phyloP scores from a whole-genome alignment of 768 basidiomycete species.

The Glaciozyma martinii region DNA sequence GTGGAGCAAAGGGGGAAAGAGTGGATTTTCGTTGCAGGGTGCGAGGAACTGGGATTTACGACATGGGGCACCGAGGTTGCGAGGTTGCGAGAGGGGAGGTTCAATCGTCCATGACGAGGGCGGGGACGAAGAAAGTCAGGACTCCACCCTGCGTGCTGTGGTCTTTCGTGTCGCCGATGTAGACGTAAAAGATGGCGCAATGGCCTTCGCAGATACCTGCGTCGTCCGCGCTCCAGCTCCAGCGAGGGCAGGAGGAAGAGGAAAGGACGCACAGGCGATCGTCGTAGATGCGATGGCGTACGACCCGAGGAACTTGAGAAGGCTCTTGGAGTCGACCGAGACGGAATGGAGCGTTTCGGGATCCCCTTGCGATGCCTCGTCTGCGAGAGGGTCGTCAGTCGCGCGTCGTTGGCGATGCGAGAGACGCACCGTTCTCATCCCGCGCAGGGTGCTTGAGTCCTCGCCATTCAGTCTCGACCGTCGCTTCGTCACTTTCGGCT shows the following conservation, averaged over 20 bases:
- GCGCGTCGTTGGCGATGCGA: neutral
- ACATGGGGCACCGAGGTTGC: neutral
- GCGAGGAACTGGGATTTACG: too few relatives aligned
- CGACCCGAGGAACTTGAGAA: constrained; percentile 70
- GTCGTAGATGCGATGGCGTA: constrained; percentile 74
- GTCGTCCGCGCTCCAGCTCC: neutral
- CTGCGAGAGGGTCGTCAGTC: neutral
- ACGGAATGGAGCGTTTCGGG: constrained; percentile 56
- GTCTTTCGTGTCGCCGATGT: constrained; percentile 55
- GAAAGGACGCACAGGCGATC: constrained; percentile 61
- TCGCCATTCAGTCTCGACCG: constrained; percentile 68
- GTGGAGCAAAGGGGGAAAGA: too few relatives aligned
- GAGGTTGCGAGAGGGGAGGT: neutral
- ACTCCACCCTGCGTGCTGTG: constrained; percentile 70
- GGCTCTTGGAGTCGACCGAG: constrained; percentile 60
- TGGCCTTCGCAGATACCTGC: constrained; percentile 71
- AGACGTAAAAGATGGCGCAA: constrained; percentile 79
- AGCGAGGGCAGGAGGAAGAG: neutral
- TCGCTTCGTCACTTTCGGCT: constrained; percentile 58
- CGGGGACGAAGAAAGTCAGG: constrained; percentile 79
- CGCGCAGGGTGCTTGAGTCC: constrained; percentile 56
- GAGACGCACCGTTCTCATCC: constrained; percentile 31
- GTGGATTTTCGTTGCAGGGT: too few relatives aligned
- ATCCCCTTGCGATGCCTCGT: constrained; percentile 38
- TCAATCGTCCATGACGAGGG: constrained; percentile 54